Conservation (phyloP, 257 asterid genomes). For the Solanum piurae region DNA sequence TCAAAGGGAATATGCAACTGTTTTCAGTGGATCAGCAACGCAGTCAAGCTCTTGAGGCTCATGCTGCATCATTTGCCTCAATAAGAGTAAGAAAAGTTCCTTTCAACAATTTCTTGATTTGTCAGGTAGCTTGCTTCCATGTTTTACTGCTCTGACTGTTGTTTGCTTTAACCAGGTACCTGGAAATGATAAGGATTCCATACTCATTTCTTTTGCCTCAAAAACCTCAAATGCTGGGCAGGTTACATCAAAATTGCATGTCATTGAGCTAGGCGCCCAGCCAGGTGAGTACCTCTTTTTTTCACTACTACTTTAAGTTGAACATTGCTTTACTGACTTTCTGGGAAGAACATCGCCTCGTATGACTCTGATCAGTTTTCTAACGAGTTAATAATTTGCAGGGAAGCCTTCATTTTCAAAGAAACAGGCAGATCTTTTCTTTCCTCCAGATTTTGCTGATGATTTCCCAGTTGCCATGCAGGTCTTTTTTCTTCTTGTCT, state of each 20-base stretch:
- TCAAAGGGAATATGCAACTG: conserved; percentile 95
- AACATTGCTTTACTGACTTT: not conserved
- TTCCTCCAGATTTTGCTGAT: conserved; percentile 95
- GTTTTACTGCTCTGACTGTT: conserved; percentile 1
- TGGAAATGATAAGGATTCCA: conserved; percentile 90
- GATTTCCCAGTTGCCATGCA: conserved; percentile 99
- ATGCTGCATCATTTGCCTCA: conserved; percentile 94
- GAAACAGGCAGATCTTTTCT: conserved; percentile 98
- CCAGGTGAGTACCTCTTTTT: conserved; percentile 41
- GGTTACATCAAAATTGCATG: conserved; percentile 52
- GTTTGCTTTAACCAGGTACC: conserved; percentile 40
- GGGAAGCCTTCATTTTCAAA: conserved; percentile 92
- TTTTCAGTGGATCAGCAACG: conserved; percentile 96
- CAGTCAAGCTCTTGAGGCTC: conserved; percentile 98
- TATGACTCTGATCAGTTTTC: not conserved
- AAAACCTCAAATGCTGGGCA: conserved; percentile 61
- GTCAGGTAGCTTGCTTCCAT: not conserved
- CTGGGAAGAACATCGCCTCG: not conserved
- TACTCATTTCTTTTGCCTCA: conserved; percentile 81
- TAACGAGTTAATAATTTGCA: conserved; percentile 11
- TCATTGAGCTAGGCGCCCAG: conserved; percentile 74
- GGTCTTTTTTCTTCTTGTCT: conserved; percentile 29
- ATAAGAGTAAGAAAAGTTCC: conserved; percentile 41
- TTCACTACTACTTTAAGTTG: not conserved
- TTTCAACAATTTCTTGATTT: not conserved